Evolutionary conservation across 202 grass and related monocot genomes (phyloP).

Genomic region (Setaria viridis): DNA sequence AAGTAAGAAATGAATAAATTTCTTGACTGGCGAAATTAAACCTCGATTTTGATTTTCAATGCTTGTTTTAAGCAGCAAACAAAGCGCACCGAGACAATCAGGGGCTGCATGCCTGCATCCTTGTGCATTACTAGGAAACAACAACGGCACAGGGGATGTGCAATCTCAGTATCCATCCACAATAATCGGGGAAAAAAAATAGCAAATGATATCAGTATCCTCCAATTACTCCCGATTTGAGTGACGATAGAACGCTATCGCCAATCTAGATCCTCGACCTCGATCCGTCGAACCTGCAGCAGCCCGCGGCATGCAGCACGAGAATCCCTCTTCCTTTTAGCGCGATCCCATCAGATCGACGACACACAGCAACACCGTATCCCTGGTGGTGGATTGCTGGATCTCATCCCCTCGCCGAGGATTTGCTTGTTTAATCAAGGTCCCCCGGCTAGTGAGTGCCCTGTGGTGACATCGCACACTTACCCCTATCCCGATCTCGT

Average conservation of each 20-base stretch:
- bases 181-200: neutral
- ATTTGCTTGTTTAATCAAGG: constrained; percentile 39
- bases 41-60: neutral
- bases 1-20: neutral
- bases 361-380: constrained; percentile 8
- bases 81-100: neutral
- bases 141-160: neutral
- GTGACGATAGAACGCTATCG: neutral
- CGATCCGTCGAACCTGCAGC: neutral
- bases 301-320: neutral
- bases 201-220: neutral
- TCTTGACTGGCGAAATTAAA: neutral
- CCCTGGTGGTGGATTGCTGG: constrained; percentile 4
- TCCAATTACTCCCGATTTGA: neutral
- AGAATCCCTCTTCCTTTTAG: neutral
- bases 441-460: neutral
- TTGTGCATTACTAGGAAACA: neutral
- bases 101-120: neutral
- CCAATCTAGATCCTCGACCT: neutral
- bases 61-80: neutral
- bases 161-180: neutral
- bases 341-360: neutral
- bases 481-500: neutral
- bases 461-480: constrained; percentile 48
- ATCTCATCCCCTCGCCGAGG: constrained; percentile 7